Base-by-base conservation (phyloP, 768 basidiomycete genomes). In the Mycena metata region DNA sequence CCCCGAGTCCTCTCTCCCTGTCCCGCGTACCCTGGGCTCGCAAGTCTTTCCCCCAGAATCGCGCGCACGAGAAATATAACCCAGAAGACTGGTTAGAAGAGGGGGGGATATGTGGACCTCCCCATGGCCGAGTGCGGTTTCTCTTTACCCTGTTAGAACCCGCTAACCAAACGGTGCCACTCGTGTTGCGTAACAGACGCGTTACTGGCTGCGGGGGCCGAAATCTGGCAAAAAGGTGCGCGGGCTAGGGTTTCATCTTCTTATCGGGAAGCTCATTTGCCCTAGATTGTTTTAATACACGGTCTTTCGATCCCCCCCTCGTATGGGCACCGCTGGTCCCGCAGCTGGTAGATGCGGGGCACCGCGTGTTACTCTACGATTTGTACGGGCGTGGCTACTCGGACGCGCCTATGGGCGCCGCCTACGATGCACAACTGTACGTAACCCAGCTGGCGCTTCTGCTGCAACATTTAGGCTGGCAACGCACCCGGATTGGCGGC, bases 341-440 rank as follows among this genome's bases (percentile, higher is more conserved):
- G 5, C 79, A 80, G 51, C 84, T 94, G 2, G 89, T 87, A 19
- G 79, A 84, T 10, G 83, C 80, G 60, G 92, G 92, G 9, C 90
- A 88, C 80, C 91, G 90, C 63, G 89, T 95, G 52, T 83, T 95
- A 26, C 82, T 93, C 9, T 95, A 93, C 70, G 93, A 95, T 79
- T 82, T 94, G 21, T 94, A 93, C 67, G 94, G 93, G 15, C 86
- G 93, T 43, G 93, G 93, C 6, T 95, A 94, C 78, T 93, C 92
- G 1, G 93, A 92, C 63, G 92, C 93, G 1, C 85, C 89, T 23
- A 24, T 36, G 0, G 51, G 26, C 19, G 88, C 85, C 17, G 87
- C 85, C 5, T 93, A 95, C 76, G 85, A 92, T 69, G 79, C 86
- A 1, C 79, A 83, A 7, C 82, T 95, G 5, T 91, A 91, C 75